Base-by-base conservation (phyloP, 2,329 filamentous ascomycete species). In the Aureobasidium leucospermi region DNA sequence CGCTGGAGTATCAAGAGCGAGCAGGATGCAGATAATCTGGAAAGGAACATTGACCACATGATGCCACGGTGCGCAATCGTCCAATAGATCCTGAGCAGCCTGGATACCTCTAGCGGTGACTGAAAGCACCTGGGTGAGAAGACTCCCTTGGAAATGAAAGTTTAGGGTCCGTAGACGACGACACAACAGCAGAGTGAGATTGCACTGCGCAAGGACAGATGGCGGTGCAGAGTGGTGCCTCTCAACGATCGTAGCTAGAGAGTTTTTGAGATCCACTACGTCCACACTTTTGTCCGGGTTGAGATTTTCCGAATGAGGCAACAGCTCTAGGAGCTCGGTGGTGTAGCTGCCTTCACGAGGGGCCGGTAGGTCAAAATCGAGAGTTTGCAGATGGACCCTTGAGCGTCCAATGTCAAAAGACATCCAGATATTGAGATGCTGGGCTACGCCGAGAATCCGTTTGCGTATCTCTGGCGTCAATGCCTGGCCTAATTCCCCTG, bases 11-110 rank as follows among this genome's bases (percentile, higher is more conserved):
- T 85, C 81, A 51, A 84, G 80, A 0, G 79, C 79, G 1, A 85
- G 71, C 5, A 84, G 69, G 0, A 81, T 74, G 61, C 81, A 84
- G 32, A 84, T 74, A 0, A 81, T 76, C 57, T 84, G 82, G 62
- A 85, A 85, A 0, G 82, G 82, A 0, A 84, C 79, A 51, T 85
- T 84, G 31, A 80, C 80, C 47, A 81, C 76, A 60, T 85, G 81
- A 64, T 84, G 82, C 82, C 82, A 85, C 0, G 81, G 81, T 2
- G 73, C 72, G 11, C 73, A 71, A 9, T 70, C 68, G 2, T 74
- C 71, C 0, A 79, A 70, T 66, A 83, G 77, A 6, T 67, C 68
- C 6, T 75, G 73, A 0, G 81, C 79, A 0, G 79, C 78, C 23
- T 73, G 70, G 9, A 84, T 74, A 0, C 76, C 80, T 23, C 68